phyloP scores from a whole-genome alignment of 345 rosid species.

The Lenwebbia sp. region DNA sequence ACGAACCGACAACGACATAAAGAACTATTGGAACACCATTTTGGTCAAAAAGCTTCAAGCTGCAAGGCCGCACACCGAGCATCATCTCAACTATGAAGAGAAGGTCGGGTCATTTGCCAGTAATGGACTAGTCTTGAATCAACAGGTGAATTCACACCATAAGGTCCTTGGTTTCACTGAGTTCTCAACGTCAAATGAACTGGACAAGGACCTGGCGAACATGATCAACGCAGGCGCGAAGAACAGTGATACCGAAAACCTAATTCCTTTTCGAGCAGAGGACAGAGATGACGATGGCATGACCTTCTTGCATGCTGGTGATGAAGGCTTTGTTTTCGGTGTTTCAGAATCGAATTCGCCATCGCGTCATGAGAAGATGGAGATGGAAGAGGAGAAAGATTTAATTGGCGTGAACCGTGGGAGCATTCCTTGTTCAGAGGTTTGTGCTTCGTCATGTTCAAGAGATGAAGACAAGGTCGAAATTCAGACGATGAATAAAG shows the following conservation, averaged over 20 bases:
- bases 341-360: background rate
- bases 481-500: background rate
- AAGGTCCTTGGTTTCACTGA: background rate
- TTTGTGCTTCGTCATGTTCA: background rate
- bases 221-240: background rate
- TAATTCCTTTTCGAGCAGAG: background rate
- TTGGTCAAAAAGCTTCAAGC: background rate
- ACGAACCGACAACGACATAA: constrained; percentile 26
- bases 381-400: background rate
- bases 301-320: background rate
- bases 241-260: background rate
- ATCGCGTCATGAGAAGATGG: background rate
- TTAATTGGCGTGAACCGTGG: background rate
- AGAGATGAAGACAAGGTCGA: background rate
- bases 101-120: background rate
- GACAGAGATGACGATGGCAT: background rate
- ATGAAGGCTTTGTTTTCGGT: background rate
- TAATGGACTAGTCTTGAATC: background rate
- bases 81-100: background rate
- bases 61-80: background rate
- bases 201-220: background rate
- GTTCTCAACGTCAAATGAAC: background rate
- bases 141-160: background rate
- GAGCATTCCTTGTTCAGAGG: background rate
- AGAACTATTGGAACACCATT: constrained; percentile 16